Percentiles rank a stretch among this genome's conserved stretches.
phyloP scores from a whole-genome alignment of 108 stramenopile species.

The Thalassiosira profunda region DNA sequence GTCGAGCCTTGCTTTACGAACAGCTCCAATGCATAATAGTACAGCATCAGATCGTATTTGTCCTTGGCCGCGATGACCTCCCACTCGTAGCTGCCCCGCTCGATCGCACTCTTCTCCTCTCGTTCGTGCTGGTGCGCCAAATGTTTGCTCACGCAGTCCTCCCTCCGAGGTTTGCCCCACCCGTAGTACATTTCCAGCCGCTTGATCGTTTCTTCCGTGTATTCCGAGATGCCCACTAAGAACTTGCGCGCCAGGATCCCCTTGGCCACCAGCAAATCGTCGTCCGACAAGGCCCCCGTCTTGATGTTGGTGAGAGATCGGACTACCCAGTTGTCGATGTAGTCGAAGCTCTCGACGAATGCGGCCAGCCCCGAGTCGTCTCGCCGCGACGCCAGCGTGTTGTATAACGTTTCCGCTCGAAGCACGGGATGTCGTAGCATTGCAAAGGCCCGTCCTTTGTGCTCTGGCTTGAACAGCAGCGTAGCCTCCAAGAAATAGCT shows the following conservation, averaged over 20 bases:
- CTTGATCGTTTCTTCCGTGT: slow-evolving; percentile 21
- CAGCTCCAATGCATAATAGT: slow-evolving; percentile 33
- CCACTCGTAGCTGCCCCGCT: slow-evolving; percentile 30
- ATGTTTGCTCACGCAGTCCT: slow-evolving; percentile 5
- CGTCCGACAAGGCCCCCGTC: slow-evolving; percentile 33
- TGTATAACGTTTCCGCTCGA: slow-evolving; percentile 1
- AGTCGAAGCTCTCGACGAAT: neutral
- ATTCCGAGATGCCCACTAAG: slow-evolving; percentile 34
- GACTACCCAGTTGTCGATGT: slow-evolving; percentile 50
- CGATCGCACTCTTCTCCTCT: neutral
- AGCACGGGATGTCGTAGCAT: slow-evolving; percentile 15
- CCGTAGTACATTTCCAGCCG: slow-evolving; percentile 39
- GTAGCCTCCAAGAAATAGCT: slow-evolving; percentile 26
- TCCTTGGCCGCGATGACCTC: slow-evolving; percentile 30
- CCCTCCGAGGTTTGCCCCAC: slow-evolving; percentile 1
- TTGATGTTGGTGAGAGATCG: slow-evolving; percentile 26
- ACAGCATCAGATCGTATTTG: slow-evolving; percentile 42
- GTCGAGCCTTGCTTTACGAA: slow-evolving; percentile 43
- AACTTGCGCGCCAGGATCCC: slow-evolving; percentile 32
- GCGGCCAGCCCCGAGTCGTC: neutral
- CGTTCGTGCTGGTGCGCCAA: neutral
- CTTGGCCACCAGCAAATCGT: slow-evolving; percentile 39
- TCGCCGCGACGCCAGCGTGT: neutral
- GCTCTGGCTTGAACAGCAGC: slow-evolving; percentile 17
- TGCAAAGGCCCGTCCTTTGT: slow-evolving; percentile 14